These are phyloP conservation scores for Ceratocystis lukuohia DNA, from an alignment of 2,329 filamentous ascomycete species.

Conservation along the genomic window DNA sequence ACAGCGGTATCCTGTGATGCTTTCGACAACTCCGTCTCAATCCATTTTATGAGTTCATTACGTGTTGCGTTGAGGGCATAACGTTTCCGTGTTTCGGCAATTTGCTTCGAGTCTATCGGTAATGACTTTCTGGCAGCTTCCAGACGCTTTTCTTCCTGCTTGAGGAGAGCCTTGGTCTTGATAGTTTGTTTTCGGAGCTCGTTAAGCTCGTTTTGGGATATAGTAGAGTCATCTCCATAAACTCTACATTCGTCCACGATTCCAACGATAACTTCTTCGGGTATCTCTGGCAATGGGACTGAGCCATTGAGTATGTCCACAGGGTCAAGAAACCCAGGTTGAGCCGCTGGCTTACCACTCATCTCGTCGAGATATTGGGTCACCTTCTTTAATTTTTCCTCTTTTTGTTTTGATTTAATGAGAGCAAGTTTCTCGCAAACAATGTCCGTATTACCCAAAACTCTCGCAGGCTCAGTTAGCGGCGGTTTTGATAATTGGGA, in stretches of 20 bases:
- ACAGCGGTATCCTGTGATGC: not conserved
- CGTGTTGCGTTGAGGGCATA: constrained; percentile 43
- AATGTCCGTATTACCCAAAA: not conserved
- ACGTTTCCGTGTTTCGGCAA: constrained; percentile 30
- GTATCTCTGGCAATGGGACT: constrained; percentile 36
- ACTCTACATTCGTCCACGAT: constrained; percentile 32
- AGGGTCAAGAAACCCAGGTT: constrained; percentile 37
- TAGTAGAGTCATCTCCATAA: constrained; percentile 33
- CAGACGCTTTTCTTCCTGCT: constrained; percentile 43
- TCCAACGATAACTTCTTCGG: constrained; percentile 38
- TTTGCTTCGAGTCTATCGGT: constrained; percentile 24
- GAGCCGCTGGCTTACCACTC: constrained; percentile 38
- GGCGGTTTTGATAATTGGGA: constrained; percentile 9
- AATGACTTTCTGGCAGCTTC: constrained; percentile 33
- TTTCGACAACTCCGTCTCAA: constrained; percentile 42
- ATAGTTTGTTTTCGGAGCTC: constrained; percentile 44
- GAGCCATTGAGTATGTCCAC: constrained; percentile 35
- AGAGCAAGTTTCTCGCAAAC: constrained; percentile 40
- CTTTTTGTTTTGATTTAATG: constrained; percentile 39
- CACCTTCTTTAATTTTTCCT: constrained; percentile 36
- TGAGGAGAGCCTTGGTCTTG: constrained; percentile 42
- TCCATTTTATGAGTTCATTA: constrained; percentile 50
- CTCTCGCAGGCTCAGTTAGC: not conserved
- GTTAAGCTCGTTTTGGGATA: constrained; percentile 22
- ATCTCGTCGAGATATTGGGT: constrained; percentile 40